Conservation (phyloP, 257 asterid species). For the Solanum sparsipilum region DNA sequence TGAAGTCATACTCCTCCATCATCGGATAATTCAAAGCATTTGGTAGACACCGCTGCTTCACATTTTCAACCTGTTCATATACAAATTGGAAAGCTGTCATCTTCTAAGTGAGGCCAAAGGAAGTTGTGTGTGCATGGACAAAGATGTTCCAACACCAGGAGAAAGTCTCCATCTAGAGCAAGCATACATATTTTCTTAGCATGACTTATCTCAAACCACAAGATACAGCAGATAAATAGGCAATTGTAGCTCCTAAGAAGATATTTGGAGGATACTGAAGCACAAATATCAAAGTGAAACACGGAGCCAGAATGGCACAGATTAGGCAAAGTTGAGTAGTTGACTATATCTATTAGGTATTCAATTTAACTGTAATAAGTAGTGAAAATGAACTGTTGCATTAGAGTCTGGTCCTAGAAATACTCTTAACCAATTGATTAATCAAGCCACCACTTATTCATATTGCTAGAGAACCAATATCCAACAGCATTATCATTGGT, state of each 20-base stretch:
- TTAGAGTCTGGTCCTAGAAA: neutral
- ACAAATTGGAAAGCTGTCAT: slow-evolving; percentile 1
- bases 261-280: neutral
- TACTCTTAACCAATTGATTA: neutral
- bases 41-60: slow-evolving; percentile 86
- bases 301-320: neutral
- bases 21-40: slow-evolving; percentile 92
- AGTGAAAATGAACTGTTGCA: neutral
- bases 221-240: neutral
- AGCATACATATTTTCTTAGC: neutral
- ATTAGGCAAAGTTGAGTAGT: neutral
- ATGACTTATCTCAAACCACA: neutral
- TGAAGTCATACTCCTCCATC: slow-evolving; percentile 98
- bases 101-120: neutral
- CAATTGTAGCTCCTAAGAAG: neutral
- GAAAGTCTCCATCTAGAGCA: neutral
- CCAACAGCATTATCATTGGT: neutral
- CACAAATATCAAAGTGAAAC: neutral
- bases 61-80: slow-evolving; percentile 54
- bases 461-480: neutral
- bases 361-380: neutral
- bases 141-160: neutral
- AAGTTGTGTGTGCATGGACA: neutral
- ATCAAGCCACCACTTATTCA: neutral
- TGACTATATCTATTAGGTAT: neutral